Evolutionary conservation across 768 basidiomycete genomes (phyloP).

Genomic region (Phaeotremella fagi): DNA sequence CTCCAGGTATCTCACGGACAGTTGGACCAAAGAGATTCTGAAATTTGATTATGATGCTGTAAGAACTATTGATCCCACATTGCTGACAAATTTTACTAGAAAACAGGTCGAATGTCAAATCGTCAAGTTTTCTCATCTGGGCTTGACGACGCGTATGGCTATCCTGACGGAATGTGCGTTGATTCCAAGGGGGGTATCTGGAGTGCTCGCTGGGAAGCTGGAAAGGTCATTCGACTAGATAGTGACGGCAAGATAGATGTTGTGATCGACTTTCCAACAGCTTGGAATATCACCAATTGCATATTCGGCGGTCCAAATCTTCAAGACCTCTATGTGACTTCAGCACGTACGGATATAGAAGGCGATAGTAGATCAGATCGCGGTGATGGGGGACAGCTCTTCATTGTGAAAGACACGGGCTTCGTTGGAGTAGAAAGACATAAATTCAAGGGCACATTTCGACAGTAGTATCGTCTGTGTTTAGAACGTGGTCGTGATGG

Average conservation of each 20-base stretch:
- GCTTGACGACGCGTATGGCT: constrained; percentile 1
- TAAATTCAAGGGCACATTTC: too few relatives aligned
- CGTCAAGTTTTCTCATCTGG: not conserved
- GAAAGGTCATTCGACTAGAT: constrained; percentile 12
- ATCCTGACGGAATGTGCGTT: constrained; percentile 12
- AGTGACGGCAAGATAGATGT: constrained; percentile 16
- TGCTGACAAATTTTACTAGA: not conserved
- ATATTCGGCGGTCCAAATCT: constrained; percentile 35
- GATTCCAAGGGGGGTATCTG: constrained; percentile 4
- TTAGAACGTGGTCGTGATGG: too few relatives aligned
- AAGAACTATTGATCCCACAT: not conserved
- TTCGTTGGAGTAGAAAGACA: too few relatives aligned
- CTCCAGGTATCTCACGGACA: constrained; percentile 10
- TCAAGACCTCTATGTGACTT: too few relatives aligned
- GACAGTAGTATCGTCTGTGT: too few relatives aligned
- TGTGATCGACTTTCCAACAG: constrained; percentile 22
- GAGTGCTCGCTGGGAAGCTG: constrained; percentile 11
- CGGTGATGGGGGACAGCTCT: too few relatives aligned
- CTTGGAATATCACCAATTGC: constrained; percentile 28
- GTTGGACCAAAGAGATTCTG: constrained; percentile 3
- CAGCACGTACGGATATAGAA: too few relatives aligned
- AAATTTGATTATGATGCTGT: constrained; percentile 6
- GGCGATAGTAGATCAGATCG: too few relatives aligned
- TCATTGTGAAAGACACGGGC: too few relatives aligned
- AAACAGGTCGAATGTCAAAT: constrained; percentile 4